Evolutionary conservation across 1,139 yeast species (phyloP), one percentile per base, ranked within the genome.

Genomic region (Wickerhamomyces sp.): DNA sequence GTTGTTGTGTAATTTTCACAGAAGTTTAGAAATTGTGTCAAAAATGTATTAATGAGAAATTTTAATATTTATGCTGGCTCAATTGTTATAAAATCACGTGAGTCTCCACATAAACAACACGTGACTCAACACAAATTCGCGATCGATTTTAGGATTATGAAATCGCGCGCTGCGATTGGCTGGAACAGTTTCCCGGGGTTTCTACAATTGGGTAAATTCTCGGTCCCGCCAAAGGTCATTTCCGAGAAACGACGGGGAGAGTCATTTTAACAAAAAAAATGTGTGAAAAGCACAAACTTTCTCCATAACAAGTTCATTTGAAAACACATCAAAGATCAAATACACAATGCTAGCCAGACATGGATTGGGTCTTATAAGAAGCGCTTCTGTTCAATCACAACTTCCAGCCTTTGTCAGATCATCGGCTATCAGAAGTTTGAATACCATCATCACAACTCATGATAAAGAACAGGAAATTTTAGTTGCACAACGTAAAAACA

Each of bases 401-500:
- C 20, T 32, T 5, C 24, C 24, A n/a, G 8, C 35, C 18, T n/a
- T 40, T 7, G 37, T 41, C 19, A 49, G 42, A 29, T 35, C 39
- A 12, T 43, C 40, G 31, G 25, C 45, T 17, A 22, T 41, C 30
- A 70, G 80, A 62, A 51, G 58, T 33, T 52, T 76, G 43, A 60
- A 80, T 40, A 76, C 89, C 21, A 76, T 82, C 51, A 65, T 72
- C 55, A 74, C 89, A 33, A 68, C 87, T 31, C 72, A 73, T 37
- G 76, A 69, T 20, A 77, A 78, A 55, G 94, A 85, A 56, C 75
- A 82, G 51, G 76, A 74, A 34, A 73, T 89, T 45, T 75, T 92
- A 49, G 74, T 79, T 44, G 78, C 82, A 40, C 98, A 92, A 70
- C 81, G 98, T 65, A 74, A 73, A 54, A 76, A 79, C 67, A 81